Evolutionary conservation across 148 eudicot species (phyloP), one percentile per base, ranked within the genome.

Genomic region (Linanthus parryae): DNA sequence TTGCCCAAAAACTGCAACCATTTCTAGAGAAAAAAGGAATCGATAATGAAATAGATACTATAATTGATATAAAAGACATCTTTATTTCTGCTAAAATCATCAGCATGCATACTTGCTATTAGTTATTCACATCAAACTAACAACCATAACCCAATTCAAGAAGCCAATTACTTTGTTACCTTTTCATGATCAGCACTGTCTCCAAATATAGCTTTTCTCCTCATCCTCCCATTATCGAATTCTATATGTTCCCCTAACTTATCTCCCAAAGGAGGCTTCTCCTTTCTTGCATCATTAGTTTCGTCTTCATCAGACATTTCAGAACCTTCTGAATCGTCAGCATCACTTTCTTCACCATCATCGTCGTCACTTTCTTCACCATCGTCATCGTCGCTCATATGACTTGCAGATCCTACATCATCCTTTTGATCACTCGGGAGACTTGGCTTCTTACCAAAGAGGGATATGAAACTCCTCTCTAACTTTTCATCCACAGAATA

Each of bases 401-500:
- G 34, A 47, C 31, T 24, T 15, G 18, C 37, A 29, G 22, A 24
- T 29, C 15, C 54, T 28, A 12, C 12, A 59, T 66, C 68, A 58
- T 48, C 74, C 34, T 47, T 67, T 41, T 27, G 57, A 35, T 44
- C 56, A 46, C 18, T 39, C 30, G 64, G 54, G 44, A 41, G 55
- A 51, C 57, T 62, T 47, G 64, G 34, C 45, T 61, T 79, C 47
- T 63, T 63, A 26, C 87, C 75, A 39, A 84, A 87, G 59, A 81
- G 63, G 37, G 66, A 48, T 52, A 92, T 82, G 61, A 65, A 84
- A 53, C 94, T 80, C 48, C 84, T 60, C 41, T 84, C 78, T 48
- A 87, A 66, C 59, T 80, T 73, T 74, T 84, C 94, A 48, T 92
- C 94, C 26, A 87, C 60, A 22, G 90, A 76, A 66, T 75, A 79